A percentile compares a stretch with the other conserved stretches of the same genome.
phyloP scores from a whole-genome alignment of 129 eudicot species.

The Oenanthe sinensis region DNA sequence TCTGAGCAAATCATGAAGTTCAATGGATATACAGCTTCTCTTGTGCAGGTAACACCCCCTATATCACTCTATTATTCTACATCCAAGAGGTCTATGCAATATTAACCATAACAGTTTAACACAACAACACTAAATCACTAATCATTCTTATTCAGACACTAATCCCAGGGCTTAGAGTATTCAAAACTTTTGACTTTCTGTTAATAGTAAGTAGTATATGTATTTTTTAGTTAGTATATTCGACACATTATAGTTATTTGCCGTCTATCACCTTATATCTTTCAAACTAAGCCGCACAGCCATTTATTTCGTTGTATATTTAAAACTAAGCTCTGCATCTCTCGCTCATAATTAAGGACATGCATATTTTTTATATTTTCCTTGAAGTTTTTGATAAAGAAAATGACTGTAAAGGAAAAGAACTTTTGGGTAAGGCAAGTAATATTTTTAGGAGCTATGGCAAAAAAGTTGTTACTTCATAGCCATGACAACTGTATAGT shows the following conservation, averaged over 20 bases:
- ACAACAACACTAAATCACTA: neutral
- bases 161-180: neutral
- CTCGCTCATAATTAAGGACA: neutral
- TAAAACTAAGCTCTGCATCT: no score
- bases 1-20: slow-evolving; percentile 70
- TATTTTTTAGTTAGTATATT: neutral
- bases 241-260: neutral
- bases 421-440: neutral
- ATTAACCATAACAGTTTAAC: neutral
- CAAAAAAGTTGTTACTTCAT: neutral
- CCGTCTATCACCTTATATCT: neutral
- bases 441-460: neutral
- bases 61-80: neutral
- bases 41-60: slow-evolving; percentile 58
- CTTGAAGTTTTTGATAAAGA: neutral
- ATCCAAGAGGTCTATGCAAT: neutral
- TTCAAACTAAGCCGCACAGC: neutral
- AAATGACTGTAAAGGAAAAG: neutral
- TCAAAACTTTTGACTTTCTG: neutral
- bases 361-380: neutral
- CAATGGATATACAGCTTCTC: slow-evolving; percentile 76
- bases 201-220: neutral
- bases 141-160: neutral
- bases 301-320: no score
- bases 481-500: neutral